Evolutionary conservation across 2,329 filamentous ascomycete genomes (phyloP).

Genomic region (Blastomyces parvus): DNA sequence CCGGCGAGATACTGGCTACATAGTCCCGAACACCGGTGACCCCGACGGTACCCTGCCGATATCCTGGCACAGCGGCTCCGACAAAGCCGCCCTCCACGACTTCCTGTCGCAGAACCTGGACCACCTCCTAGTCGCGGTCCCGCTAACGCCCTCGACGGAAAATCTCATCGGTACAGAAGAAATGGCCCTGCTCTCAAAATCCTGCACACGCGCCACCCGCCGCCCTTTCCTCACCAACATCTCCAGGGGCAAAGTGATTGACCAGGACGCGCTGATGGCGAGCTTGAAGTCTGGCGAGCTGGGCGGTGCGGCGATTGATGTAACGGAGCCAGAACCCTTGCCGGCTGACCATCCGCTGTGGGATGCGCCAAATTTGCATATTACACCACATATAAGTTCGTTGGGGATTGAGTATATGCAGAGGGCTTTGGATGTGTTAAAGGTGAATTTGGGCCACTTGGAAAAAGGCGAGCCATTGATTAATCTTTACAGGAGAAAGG

Average conservation of each 20-base stretch:
- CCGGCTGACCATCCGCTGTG: slow-evolving; percentile 60
- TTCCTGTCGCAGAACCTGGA: slow-evolving; percentile 50
- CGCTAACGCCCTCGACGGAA: slow-evolving; percentile 48
- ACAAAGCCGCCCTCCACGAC: slow-evolving; percentile 42
- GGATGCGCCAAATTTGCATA: slow-evolving; percentile 57
- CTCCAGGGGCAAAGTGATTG: slow-evolving; percentile 54
- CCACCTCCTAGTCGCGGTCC: slow-evolving; percentile 48
- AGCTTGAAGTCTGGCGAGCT: slow-evolving; percentile 49
- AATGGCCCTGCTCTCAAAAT: slow-evolving; percentile 44
- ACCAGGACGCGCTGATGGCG: slow-evolving; percentile 53
- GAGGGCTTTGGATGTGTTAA: slow-evolving; percentile 49
- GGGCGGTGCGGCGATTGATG: slow-evolving; percentile 63
- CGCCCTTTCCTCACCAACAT: slow-evolving; percentile 62
- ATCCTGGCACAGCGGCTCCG: slow-evolving; percentile 49
- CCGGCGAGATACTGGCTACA: slow-evolving; percentile 54
- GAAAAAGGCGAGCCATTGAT: slow-evolving; percentile 47
- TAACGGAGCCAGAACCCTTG: slow-evolving; percentile 70
- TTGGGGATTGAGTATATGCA: slow-evolving; percentile 46
- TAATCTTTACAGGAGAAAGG: slow-evolving; percentile 52
- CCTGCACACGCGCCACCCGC: slow-evolving; percentile 22
- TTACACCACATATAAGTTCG: slow-evolving; percentile 58
- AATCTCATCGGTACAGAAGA: slow-evolving; percentile 47
- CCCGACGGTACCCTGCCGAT: slow-evolving; percentile 45
- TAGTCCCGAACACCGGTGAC: slow-evolving; percentile 58
- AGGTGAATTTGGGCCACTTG: slow-evolving; percentile 46